These are phyloP conservation scores for Elongisporangium prolatum DNA, from an alignment of 352 stramenopile genomes.

Conservation along the genomic window DNA sequence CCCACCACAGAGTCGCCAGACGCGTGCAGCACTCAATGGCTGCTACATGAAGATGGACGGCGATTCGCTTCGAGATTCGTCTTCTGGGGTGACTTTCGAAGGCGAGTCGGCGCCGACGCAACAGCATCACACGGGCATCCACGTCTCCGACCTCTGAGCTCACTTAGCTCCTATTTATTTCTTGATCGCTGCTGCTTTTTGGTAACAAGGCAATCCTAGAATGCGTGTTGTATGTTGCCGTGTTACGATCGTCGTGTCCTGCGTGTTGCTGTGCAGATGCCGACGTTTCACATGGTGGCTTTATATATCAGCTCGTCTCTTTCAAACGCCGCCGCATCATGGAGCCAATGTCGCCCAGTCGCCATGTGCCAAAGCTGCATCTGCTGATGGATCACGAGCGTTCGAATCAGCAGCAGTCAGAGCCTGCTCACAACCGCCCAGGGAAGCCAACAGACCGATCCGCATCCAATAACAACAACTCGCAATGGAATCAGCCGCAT, in stretches of 20 bases:
- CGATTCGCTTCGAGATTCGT: not conserved
- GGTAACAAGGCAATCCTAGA: not conserved
- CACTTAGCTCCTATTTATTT: not conserved
- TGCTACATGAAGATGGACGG: not conserved
- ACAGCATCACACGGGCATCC: not conserved
- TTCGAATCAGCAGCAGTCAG: constrained; percentile 5
- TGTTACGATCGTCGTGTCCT: not conserved
- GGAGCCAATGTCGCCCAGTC: constrained; percentile 20
- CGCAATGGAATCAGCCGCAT: constrained; percentile 11
- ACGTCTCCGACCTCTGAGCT: not conserved
- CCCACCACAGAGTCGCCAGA: not conserved
- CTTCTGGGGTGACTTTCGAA: not conserved
- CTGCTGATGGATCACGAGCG: constrained; percentile 6
- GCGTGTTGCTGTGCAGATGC: not conserved
- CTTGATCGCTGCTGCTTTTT: too few species aligned
- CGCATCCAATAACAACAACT: not conserved
- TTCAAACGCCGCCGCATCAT: constrained; percentile 1
- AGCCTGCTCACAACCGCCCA: not conserved
- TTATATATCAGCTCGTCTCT: not conserved
- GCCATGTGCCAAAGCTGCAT: constrained; percentile 23
- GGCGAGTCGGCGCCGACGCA: not conserved
- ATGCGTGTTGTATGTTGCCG: not conserved
- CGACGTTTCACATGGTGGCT: not conserved
- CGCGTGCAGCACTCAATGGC: not conserved
- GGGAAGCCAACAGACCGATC: not conserved